A percentile compares a stretch with the other conserved stretches of the same genome.
Conservation (phyloP, 2,329 filamentous ascomycete genomes). For the Magnaporthiopsis incrustans region DNA sequence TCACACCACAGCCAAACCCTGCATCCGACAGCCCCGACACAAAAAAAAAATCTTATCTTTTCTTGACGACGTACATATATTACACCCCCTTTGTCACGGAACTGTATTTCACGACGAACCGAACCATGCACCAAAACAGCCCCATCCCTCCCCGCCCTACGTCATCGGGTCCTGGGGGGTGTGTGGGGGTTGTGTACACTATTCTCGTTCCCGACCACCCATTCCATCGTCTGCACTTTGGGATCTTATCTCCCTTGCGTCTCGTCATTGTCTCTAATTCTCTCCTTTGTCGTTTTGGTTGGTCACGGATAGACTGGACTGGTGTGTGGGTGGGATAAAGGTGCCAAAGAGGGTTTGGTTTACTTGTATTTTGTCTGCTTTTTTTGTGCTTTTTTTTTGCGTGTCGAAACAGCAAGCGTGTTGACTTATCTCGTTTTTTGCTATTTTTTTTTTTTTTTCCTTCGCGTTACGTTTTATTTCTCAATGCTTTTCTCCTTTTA, state of each 20-base stretch:
- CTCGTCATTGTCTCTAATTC: neutral
- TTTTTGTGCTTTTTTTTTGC: neutral
- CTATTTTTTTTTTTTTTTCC: neutral
- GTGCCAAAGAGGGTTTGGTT: neutral
- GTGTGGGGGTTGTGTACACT: neutral
- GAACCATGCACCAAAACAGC: neutral
- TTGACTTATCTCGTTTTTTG: constrained; percentile 1
- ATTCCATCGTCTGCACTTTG: neutral
- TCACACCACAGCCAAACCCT: too few relatives aligned
- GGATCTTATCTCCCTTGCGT: neutral
- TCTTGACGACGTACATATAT: too few relatives aligned
- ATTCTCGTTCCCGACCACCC: neutral
- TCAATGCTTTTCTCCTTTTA: neutral
- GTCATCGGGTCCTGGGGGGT: neutral
- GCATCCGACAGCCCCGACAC: too few relatives aligned
- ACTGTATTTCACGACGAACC: too few relatives aligned
- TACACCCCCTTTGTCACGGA: too few relatives aligned
- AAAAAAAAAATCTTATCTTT: too few relatives aligned
- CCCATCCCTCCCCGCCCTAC: neutral
- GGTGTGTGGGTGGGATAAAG: neutral
- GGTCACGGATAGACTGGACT: neutral
- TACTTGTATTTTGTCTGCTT: neutral
- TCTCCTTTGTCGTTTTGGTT: neutral
- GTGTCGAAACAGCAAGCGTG: neutral
- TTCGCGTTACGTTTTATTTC: neutral